A percentile compares a stretch with the other conserved stretches of the same genome.
Evolutionary conservation across 345 rosid species (phyloP).

Genomic region (Arabidopsis thaliana): TAIR10.1 NC_003071.7:8846501-8847000

Average conservation of each 20-base stretch:
- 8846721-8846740: slow-evolving; percentile 68
- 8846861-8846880: too few species aligned
- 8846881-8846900: slow-evolving; percentile 68
- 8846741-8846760: slow-evolving; percentile 67
- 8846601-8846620: background rate
- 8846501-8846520: slow-evolving; percentile 13
- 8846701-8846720: slow-evolving; percentile 60
- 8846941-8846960: slow-evolving; percentile 73
- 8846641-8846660: background rate
- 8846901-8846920: slow-evolving; percentile 70
- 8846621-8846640: background rate
- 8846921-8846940: slow-evolving; percentile 63
- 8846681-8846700: slow-evolving; percentile 51
- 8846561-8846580: background rate
- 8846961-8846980: slow-evolving; percentile 67
- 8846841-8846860: slow-evolving; percentile 52
- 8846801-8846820: slow-evolving; percentile 51
- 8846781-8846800: slow-evolving; percentile 56
- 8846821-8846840: slow-evolving; percentile 52
- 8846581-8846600: background rate
- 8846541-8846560: background rate
- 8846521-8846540: background rate
- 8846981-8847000: slow-evolving; percentile 58
- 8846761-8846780: slow-evolving; percentile 59
- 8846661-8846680: background rate